Base-by-base conservation (phyloP, 2,329 filamentous ascomycete species). In the Curvularia sp. region DNA sequence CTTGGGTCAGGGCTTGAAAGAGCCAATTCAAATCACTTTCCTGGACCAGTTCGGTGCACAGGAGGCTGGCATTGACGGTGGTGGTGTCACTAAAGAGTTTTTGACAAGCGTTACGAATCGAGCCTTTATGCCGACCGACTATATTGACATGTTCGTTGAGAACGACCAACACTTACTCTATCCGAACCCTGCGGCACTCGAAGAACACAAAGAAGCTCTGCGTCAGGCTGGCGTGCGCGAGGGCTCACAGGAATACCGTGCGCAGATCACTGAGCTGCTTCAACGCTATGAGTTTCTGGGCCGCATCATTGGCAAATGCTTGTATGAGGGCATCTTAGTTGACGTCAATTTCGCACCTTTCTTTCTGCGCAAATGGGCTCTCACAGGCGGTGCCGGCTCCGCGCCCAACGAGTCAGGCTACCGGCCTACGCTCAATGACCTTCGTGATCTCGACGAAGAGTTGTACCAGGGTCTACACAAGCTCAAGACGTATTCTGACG, bases 21-120 rank as follows among this genome's bases (percentile, higher is more conserved):
- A 98, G 72, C 92, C 93, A 0, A 97, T 99, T 34, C 92, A 96
- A 72, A 98, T 99, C 70, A 95, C 92, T 0, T 99, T 99, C 74
- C 88, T 97, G 42, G 95, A 99, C 73, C 86, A 93, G 59, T 99
- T 96, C 66, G 91, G 90, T 60, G 86, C 89, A 1, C 83, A 87
- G 7, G 95, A 99, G 78, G 94, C 94, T 12, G 95, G 95, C 9
- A 98, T 99, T 54, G 95, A 99, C 72, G 95, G 95, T 0, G 95
- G 95, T 8, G 95, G 95, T 61, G 95, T 99, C 8, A 97, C 94
- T 1, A 99, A 99, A 69, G 95, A 99, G 71, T 99, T 99, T 61
- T 82, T 99, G 12, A 97, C 89, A 1, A 95, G 91, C 61, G 87
- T 97, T 48, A 96, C 92, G 1, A 88, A 85, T 19, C 91, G 97